Conservation (phyloP, 768 basidiomycete species). For the Boletus rufocinnamomeus region DNA sequence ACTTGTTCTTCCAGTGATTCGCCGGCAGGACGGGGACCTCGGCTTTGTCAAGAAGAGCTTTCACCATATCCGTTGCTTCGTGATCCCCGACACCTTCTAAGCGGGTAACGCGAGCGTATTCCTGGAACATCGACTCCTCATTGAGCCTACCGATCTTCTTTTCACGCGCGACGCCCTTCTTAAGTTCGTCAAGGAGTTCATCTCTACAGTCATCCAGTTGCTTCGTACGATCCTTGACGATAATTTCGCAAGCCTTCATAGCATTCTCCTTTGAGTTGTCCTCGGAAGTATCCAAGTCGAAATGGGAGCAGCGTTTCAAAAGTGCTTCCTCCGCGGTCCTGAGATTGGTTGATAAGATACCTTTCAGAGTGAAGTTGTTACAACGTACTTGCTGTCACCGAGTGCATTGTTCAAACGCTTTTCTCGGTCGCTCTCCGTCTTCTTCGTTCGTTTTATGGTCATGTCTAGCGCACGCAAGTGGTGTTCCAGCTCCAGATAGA, state of each 20-base stretch:
- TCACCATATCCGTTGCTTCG: slow-evolving; percentile 67
- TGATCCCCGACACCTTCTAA: slow-evolving; percentile 71
- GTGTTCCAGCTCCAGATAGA: slow-evolving; percentile 93
- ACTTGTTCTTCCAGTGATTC: slow-evolving; percentile 40
- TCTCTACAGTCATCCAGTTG: slow-evolving; percentile 79
- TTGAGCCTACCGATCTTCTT: slow-evolving; percentile 61
- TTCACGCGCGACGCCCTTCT: slow-evolving; percentile 67
- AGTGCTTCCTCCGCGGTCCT: slow-evolving; percentile 92
- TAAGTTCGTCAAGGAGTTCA: slow-evolving; percentile 68
- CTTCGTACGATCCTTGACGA: slow-evolving; percentile 76
- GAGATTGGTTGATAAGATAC: slow-evolving; percentile 7
- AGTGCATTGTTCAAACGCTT: slow-evolving; percentile 84
- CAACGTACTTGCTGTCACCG: slow-evolving; percentile 76
- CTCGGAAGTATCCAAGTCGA: slow-evolving; percentile 71
- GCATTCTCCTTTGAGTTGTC: slow-evolving; percentile 64
- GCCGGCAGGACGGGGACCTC: slow-evolving; percentile 42
- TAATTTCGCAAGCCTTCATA: slow-evolving; percentile 90
- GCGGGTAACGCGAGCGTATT: slow-evolving; percentile 69
- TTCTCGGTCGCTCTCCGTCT: slow-evolving; percentile 77
- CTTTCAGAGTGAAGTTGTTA: background rate
- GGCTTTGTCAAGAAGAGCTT: slow-evolving; percentile 61
- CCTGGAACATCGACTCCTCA: slow-evolving; percentile 77
- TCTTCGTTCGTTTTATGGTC: slow-evolving; percentile 68
- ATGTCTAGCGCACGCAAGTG: slow-evolving; percentile 90
- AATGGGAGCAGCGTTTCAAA: slow-evolving; percentile 94